Percentiles rank a stretch among this genome's conserved stretches.
These are phyloP conservation scores for Nicotiana tomentosiformis DNA, from an alignment of 257 asterid genomes.

Conservation along the genomic window DNA sequence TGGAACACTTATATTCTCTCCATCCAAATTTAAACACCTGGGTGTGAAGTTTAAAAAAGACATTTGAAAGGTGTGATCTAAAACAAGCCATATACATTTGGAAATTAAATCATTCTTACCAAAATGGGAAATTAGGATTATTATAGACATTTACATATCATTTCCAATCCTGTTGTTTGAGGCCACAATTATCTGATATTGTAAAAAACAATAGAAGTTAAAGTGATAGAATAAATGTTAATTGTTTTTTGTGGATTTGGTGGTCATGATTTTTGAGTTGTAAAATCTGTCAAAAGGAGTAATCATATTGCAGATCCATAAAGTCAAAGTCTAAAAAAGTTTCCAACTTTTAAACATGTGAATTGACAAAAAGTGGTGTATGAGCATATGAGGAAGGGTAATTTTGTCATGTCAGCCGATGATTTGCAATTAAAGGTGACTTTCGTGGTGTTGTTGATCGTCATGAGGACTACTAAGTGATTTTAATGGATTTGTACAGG, in stretches of 20 bases:
- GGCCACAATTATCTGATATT: background rate
- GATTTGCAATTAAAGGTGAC: background rate
- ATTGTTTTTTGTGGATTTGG: background rate
- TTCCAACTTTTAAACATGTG: background rate
- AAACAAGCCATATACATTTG: no score
- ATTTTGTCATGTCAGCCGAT: conserved; percentile 11
- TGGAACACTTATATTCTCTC: background rate
- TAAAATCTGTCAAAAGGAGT: background rate
- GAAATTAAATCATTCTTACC: no score
- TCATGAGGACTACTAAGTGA: background rate
- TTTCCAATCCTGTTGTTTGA: background rate
- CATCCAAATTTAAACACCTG: no score
- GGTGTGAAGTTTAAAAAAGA: no score
- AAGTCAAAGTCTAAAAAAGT: background rate
- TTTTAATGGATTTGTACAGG: conserved; percentile 38
- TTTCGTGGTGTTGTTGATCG: background rate
- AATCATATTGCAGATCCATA: background rate
- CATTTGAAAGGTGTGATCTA: no score
- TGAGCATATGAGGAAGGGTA: background rate
- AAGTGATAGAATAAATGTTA: background rate
- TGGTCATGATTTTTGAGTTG: background rate
- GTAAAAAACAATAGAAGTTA: background rate
- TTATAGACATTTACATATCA: background rate
- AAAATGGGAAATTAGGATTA: background rate
- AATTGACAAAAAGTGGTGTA: background rate